phyloP scores from a whole-genome alignment of 139 green algal species.

The Parachlorella kessleri region DNA sequence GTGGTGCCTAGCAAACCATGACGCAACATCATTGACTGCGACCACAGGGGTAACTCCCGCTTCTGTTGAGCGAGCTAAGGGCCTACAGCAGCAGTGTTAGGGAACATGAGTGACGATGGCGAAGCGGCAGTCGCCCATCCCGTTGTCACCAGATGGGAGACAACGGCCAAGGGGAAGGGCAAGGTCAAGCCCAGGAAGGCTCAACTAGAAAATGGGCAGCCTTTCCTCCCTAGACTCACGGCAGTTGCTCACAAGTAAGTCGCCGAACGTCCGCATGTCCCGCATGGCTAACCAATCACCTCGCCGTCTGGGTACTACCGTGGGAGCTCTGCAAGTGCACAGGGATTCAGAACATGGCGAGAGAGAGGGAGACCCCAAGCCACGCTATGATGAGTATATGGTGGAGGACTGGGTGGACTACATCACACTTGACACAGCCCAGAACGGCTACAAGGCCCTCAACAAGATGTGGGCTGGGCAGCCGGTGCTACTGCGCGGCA shows the following conservation, averaged over 20 bases:
- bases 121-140: too few species aligned
- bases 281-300: neutral
- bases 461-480: constrained; percentile 16
- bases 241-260: constrained; percentile 14
- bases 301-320: neutral
- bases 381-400: constrained; percentile 10
- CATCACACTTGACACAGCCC: constrained; percentile 23
- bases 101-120: too few species aligned
- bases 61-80: too few species aligned
- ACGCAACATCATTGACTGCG: too few species aligned
- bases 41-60: too few species aligned
- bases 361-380: constrained; percentile 21
- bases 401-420: constrained; percentile 26
- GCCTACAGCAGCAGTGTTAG: too few species aligned
- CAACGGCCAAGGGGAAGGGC: constrained; percentile 25
- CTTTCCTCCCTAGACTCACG: constrained; percentile 12
- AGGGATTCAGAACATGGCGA: constrained; percentile 46
- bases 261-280: neutral
- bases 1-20: too few species aligned
- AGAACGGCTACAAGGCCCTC: constrained; percentile 27
- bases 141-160: neutral
- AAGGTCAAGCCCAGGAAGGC: constrained; percentile 13
- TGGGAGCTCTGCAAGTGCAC: neutral
- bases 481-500: constrained; percentile 30
- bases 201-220: neutral